A percentile compares a stretch with the other conserved stretches of the same genome.
Conservation (phyloP, 148 eudicot genomes). For the Rhododendron molle region DNA sequence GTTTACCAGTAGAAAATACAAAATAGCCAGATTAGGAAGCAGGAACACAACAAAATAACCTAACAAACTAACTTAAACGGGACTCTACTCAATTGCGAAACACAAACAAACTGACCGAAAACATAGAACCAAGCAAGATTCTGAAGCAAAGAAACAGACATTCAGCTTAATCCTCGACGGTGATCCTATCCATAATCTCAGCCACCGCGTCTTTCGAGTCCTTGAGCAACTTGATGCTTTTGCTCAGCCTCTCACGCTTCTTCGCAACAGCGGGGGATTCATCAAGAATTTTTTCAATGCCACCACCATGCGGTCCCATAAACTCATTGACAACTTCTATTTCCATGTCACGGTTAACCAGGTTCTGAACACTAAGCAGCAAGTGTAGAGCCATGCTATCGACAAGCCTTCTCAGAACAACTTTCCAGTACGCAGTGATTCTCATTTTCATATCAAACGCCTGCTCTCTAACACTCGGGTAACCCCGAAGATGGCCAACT, state of each 20-base stretch:
- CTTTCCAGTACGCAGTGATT: conserved; percentile 39
- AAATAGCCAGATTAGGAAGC: too few species aligned
- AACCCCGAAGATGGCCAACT: too few species aligned
- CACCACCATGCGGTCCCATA: conserved; percentile 41
- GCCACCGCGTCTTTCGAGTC: not conserved
- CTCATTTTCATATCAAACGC: conserved; percentile 32
- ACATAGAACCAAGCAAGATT: not conserved
- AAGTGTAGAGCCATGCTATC: conserved; percentile 56
- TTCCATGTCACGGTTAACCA: conserved; percentile 51
- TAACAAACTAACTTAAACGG: too few species aligned
- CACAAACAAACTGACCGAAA: too few species aligned
- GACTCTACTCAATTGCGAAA: too few species aligned
- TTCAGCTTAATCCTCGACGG: not conserved
- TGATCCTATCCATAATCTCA: not conserved
- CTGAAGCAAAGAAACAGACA: not conserved
- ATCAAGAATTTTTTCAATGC: conserved; percentile 31
- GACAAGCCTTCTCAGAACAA: conserved; percentile 16
- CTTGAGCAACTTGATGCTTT: not conserved
- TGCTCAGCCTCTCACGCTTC: not conserved
- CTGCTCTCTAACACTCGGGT: too few species aligned
- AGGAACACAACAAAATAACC: too few species aligned
- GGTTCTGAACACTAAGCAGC: conserved; percentile 33
- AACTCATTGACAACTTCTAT: conserved; percentile 40
- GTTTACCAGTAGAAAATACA: too few species aligned
- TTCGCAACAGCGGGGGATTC: not conserved